Conservation (phyloP, 106 monocot species). For the Alisma plantagoaquatica region DNA sequence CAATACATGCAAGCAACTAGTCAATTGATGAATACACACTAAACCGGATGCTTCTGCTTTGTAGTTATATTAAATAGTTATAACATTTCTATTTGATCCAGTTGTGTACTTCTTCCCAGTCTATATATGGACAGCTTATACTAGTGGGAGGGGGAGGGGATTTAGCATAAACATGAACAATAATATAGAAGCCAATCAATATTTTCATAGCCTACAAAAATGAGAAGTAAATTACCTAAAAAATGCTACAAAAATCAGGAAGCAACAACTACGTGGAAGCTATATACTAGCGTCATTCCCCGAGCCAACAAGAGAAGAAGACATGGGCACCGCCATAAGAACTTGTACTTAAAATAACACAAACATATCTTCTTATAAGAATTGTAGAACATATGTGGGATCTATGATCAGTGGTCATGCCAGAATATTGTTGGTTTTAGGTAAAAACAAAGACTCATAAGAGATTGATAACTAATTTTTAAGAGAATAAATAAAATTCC, state of each 20-base stretch:
- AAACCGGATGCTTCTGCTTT: background rate
- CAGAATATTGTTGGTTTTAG: no score
- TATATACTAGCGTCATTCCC: no score
- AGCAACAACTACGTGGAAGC: no score
- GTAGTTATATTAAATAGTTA: background rate
- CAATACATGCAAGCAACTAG: background rate
- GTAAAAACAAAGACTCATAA: no score
- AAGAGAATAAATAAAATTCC: no score
- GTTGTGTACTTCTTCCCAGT: background rate
- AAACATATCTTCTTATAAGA: no score
- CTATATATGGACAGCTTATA: background rate
- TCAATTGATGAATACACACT: background rate
- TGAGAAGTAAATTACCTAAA: conserved; percentile 1
- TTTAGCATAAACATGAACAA: conserved; percentile 60
- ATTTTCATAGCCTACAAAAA: conserved; percentile 79
- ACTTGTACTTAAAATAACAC: no score
- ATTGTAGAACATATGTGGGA: no score
- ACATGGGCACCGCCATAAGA: no score
- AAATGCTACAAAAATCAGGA: background rate
- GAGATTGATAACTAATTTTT: no score
- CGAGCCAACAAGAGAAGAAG: no score
- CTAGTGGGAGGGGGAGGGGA: background rate
- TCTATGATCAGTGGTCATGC: no score
- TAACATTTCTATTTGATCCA: background rate
- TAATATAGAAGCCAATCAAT: conserved; percentile 92